These are phyloP conservation scores for Tylopilus sp. DNA, from an alignment of 768 basidiomycete species.

Conservation along the genomic window DNA sequence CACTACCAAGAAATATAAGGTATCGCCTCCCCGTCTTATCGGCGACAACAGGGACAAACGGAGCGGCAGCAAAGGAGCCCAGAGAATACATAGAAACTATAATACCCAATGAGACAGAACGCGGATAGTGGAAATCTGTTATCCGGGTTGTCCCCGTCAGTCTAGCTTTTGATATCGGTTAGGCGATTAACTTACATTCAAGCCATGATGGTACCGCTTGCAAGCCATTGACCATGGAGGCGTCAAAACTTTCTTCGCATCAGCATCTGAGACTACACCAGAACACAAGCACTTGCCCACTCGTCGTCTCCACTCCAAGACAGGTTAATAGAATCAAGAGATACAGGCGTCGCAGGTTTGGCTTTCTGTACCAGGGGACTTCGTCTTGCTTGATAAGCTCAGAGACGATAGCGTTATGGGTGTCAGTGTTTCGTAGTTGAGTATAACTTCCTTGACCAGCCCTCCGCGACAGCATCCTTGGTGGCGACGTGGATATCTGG, in stretches of 20 bases:
- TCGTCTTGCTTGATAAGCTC: conserved; percentile 39
- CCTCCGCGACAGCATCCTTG: conserved; percentile 5
- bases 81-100: conserved; percentile 52
- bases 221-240: conserved; percentile 61
- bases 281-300: conserved; percentile 8
- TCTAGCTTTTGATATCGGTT: not conserved
- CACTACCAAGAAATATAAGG: conserved; percentile 8
- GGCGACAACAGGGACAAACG: conserved; percentile 26
- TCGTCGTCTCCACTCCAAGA: conserved; percentile 19
- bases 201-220: conserved; percentile 59
- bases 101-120: conserved; percentile 37
- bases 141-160: not conserved
- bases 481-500: no score
- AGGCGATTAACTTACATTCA: conserved; percentile 37
- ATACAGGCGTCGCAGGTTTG: conserved; percentile 54
- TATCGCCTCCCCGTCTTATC: conserved; percentile 10
- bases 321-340: conserved; percentile 48
- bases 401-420: conserved; percentile 16
- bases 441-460: not conserved
- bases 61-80: conserved; percentile 51
- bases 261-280: not conserved
- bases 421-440: not conserved
- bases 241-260: conserved; percentile 23
- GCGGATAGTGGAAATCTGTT: conserved; percentile 51
- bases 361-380: conserved; percentile 61